These are phyloP conservation scores for Phanerochaete sordida DNA, from an alignment of 768 basidiomycete genomes.

Conservation along the genomic window DNA sequence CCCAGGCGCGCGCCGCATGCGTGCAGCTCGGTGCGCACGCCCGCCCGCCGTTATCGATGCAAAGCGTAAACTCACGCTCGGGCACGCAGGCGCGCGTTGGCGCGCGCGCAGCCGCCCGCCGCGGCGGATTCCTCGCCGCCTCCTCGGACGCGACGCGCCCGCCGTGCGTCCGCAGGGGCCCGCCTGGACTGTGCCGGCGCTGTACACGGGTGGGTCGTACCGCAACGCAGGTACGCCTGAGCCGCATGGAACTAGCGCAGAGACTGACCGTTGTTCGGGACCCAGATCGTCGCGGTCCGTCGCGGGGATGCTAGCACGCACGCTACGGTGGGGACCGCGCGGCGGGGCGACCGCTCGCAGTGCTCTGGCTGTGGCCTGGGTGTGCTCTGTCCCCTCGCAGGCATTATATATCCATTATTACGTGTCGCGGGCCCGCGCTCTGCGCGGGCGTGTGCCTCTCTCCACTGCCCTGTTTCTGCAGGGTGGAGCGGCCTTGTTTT, in stretches of 20 bases:
- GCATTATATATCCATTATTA: background rate
- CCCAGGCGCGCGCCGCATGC: background rate
- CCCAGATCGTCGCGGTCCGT: no score
- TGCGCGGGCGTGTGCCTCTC: background rate
- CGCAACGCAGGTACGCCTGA: no score
- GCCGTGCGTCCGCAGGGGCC: no score
- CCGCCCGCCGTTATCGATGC: background rate
- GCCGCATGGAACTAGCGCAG: no score
- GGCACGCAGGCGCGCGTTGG: background rate
- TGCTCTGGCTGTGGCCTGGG: background rate
- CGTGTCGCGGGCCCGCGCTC: background rate
- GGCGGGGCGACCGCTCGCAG: background rate
- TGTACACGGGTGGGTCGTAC: no score
- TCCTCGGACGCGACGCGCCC: no score
- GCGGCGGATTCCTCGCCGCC: background rate
- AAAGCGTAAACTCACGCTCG: background rate
- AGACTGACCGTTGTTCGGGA: no score
- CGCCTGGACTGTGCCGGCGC: no score
- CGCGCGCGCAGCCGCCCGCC: background rate
- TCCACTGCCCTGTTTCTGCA: slow-evolving; percentile 10
- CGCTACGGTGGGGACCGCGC: background rate
- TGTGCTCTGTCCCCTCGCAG: background rate
- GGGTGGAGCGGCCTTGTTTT: slow-evolving; percentile 3
- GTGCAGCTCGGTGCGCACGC: background rate
- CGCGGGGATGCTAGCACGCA: no score